Evolutionary conservation across 177 flowering plant species (phyloP), one percentile per base, ranked within the genome.

Genomic region (Vitis hybrid): DNA sequence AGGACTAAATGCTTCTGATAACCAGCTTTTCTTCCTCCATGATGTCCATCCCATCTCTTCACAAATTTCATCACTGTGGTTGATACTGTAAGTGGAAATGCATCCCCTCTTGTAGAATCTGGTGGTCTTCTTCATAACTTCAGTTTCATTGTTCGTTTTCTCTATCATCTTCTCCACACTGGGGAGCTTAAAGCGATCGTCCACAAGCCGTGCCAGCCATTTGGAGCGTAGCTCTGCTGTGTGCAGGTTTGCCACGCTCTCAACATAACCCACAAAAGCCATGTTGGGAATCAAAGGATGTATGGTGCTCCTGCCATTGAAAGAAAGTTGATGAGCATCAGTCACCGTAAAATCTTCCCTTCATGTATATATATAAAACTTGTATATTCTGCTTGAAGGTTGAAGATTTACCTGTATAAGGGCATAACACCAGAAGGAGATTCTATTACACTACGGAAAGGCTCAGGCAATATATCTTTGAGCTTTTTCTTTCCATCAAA

Each of bases 11-110:
- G 84, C 86, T 74, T 94, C 99, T 3, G 75, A 62, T 0, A 90
- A 52, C 96, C 89, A 90, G 76, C 62, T 86, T 10, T 78, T 85
- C 85, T 95, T 95, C 85, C 99, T 86, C 96, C 92, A 90, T 7
- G 89, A 66, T 3, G n/a, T 81, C 94, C 90, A 88, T n/a, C 99
- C 97, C 98, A 95, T 93, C 57, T 95, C 99, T 73, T 89, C 77
- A 58, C 96, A 95, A 7, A 95, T 85, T 55, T 95, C 92, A 61
- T 93, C 98, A 29, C 80, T 82, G 59, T 95, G 97, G 31, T 90
- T 89, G 77, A 93, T 95, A 45, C 96, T 93, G 67, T 74, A 95
- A 2, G 97, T 91, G 0, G 99, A 89, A 59, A 90, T 89, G 86
- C 99, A 93, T 48, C 86, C 90, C 70, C 91, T 83, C 77, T 88